These are phyloP conservation scores for Colletotrichum filicis DNA, from an alignment of 2,329 filamentous ascomycete genomes.

Conservation along the genomic window DNA sequence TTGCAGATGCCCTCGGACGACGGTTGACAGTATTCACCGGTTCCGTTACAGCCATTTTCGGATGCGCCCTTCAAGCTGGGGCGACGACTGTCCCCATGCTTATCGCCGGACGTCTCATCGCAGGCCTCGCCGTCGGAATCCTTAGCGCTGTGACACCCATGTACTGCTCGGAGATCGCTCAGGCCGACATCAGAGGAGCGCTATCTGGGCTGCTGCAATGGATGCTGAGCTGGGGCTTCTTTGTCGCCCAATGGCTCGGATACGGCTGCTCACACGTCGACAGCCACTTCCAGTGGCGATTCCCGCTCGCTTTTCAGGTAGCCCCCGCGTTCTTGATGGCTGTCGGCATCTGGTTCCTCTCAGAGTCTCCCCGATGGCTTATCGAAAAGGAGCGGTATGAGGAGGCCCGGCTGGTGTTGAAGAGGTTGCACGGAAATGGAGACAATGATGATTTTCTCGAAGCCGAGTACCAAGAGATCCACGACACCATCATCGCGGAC, in stretches of 20 bases:
- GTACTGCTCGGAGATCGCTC: conserved; percentile 55
- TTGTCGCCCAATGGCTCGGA: conserved; percentile 49
- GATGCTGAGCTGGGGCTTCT: conserved; percentile 54
- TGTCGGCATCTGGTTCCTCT: conserved; percentile 40
- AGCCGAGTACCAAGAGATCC: conserved; percentile 52
- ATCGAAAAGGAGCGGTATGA: conserved; percentile 49
- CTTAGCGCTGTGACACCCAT: conserved; percentile 58
- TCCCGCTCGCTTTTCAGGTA: conserved; percentile 45
- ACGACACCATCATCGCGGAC: conserved; percentile 50
- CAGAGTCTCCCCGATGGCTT: conserved; percentile 41
- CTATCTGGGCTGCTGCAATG: conserved; percentile 54
- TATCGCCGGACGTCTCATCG: conserved; percentile 61
- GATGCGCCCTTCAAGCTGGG: conserved; percentile 45
- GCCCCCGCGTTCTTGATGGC: conserved; percentile 38
- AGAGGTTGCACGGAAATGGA: conserved; percentile 43
- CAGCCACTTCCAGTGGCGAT: conserved; percentile 44
- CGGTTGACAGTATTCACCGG: conserved; percentile 44
- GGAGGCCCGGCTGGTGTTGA: conserved; percentile 46
- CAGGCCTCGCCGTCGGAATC: conserved; percentile 58
- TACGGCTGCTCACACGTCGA: conserved; percentile 43
- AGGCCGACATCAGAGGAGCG: conserved; percentile 49
- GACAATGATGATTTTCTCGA: conserved; percentile 47
- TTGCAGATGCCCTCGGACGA: conserved; percentile 44
- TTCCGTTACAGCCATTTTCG: conserved; percentile 42
- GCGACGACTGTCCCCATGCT: conserved; percentile 52